Evolutionary conservation across 495 filamentous ascomycete genomes (phyloP), one percentile per base, ranked within the genome.

Genomic region (Talaromyces stipitatus): DNA sequence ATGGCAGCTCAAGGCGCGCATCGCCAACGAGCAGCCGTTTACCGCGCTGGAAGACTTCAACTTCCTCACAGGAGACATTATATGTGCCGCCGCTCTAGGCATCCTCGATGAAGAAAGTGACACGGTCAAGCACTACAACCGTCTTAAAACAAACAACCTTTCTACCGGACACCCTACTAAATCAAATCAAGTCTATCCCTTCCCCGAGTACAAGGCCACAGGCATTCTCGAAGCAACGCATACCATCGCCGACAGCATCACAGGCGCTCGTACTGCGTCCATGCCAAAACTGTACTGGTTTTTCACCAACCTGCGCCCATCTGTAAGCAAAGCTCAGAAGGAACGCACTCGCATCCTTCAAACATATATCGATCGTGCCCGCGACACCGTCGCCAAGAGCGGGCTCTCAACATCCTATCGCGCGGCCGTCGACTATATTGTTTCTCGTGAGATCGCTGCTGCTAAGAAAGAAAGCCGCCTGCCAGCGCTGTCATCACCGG

Each of bases 1-100:
- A 5, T 76, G 74, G 73, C 20, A 58, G 41, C 33, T 61, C 48
- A 78, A 76, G 52, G 54, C 59, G 10, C 29, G 30, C 2, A n/a
- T 65, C 0, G 70, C 69, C 11, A 26, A 62, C n/a, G 69, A 69
- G 3, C 62, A 58, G 1, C 69, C 69, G 1, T 76, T 77, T 47
- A 14, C 50, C 2, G 75, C 70, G 6, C 7, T 14, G 18, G 16
- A 67, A n/a, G 73, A 79, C 48, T 61, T 78, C 27, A 60, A 60
- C 8, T 58, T 61, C 41, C 51, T 56, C 26, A 64, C 70, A 0
- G 55, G 75, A 4, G 74, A 78, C 55, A 57, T 63, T 28, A 69
- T 77, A 30, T 64, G 65, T 28, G 68, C 61, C 9, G 59, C 59
- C 9, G 56, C 63, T 18, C 67, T 77, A 52, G 73, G 71, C 12